A percentile compares a stretch with the other conserved stretches of the same genome.
Evolutionary conservation across 2,329 filamentous ascomycete species (phyloP).

Genomic region (Venturia aucupariae): DNA sequence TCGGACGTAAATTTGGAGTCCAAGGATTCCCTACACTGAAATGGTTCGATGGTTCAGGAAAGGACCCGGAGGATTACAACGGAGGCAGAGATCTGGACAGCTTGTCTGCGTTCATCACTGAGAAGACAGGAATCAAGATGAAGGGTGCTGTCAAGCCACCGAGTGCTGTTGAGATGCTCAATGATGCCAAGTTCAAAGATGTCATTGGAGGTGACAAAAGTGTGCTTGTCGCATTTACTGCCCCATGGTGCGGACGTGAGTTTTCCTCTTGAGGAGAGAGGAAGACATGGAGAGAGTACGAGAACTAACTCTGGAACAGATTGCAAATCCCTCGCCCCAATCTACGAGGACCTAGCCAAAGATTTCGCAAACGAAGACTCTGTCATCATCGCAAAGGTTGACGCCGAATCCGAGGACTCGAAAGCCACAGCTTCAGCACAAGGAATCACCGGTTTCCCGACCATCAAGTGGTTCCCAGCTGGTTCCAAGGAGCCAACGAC

Average conservation of each 20-base stretch:
- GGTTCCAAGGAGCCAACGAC: slow-evolving; percentile 62
- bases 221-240: slow-evolving; percentile 92
- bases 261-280: slow-evolving; percentile 24
- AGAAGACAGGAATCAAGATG: slow-evolving; percentile 78
- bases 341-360: slow-evolving; percentile 77
- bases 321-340: slow-evolving; percentile 89
- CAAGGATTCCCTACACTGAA: slow-evolving; percentile 96
- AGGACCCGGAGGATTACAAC: slow-evolving; percentile 74
- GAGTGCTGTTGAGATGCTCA: slow-evolving; percentile 71
- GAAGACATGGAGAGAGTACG: background rate
- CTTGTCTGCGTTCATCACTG: slow-evolving; percentile 66
- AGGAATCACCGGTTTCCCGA: slow-evolving; percentile 80
- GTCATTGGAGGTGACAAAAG: slow-evolving; percentile 76
- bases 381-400: slow-evolving; percentile 88
- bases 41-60: slow-evolving; percentile 93
- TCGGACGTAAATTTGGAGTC: slow-evolving; percentile 80
- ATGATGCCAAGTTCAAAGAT: slow-evolving; percentile 67
- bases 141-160: slow-evolving; percentile 66
- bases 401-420: slow-evolving; percentile 79
- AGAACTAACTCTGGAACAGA: slow-evolving; percentile 44
- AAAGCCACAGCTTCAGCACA: slow-evolving; percentile 69
- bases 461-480: slow-evolving; percentile 94
- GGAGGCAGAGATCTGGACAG: slow-evolving; percentile 82
- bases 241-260: slow-evolving; percentile 97
- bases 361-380: slow-evolving; percentile 70